Percentiles rank a stretch among this genome's conserved stretches.
Conservation (phyloP, 805 yeast species). For the Ogataea pini region DNA sequence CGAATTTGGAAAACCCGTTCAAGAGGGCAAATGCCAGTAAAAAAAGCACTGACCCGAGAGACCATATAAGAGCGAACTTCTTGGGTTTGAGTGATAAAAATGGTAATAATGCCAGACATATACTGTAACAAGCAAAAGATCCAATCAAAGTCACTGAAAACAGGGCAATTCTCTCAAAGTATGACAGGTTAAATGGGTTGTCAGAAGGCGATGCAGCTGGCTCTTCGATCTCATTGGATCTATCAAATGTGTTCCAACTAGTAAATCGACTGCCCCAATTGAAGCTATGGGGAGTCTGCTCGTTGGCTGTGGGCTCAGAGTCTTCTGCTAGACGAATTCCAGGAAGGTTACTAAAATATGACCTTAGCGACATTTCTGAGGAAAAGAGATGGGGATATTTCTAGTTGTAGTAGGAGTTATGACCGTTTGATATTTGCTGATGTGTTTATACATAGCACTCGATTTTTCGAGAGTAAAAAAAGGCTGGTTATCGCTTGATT, state of each 20-base stretch:
- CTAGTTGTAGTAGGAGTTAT: too few species aligned
- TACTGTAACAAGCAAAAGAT: conserved; percentile 69
- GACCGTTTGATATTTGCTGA: too few species aligned
- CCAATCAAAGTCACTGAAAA: conserved; percentile 75
- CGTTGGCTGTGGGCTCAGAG: conserved; percentile 13
- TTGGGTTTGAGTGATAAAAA: conserved; percentile 80
- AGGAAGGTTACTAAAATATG: conserved; percentile 22
- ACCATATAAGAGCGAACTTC: conserved; percentile 83
- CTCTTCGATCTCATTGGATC: neutral
- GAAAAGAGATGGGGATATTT: neutral
- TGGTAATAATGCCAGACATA: conserved; percentile 79
- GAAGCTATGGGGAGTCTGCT: neutral
- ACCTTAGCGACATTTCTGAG: conserved; percentile 14
- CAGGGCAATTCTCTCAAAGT: conserved; percentile 75
- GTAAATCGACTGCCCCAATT: conserved; percentile 4
- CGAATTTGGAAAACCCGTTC: conserved; percentile 80
- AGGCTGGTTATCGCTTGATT: neutral
- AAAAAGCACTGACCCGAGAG: conserved; percentile 81
- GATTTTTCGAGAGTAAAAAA: too few species aligned
- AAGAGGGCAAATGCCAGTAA: conserved; percentile 81
- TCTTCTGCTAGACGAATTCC: conserved; percentile 25
- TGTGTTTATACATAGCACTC: too few species aligned
- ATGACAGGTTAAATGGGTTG: conserved; percentile 49
- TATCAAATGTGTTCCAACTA: conserved; percentile 15
- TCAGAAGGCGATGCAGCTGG: conserved; percentile 10